phyloP scores from a whole-genome alignment of 164 flowering plant species.

The Macadamia tetraphylla region DNA sequence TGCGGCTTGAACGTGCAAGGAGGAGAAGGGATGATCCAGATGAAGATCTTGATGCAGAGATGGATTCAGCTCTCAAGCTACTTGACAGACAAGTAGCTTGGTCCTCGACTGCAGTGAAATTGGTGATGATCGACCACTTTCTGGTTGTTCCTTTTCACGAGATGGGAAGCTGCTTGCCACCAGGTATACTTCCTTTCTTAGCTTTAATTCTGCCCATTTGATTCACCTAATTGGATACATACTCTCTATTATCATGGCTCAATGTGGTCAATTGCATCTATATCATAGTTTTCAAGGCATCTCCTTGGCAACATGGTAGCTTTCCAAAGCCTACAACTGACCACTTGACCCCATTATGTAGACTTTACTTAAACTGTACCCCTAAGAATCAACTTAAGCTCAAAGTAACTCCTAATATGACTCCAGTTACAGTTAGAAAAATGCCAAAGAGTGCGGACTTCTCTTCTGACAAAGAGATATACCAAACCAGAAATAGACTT shows the following conservation, averaged over 20 bases:
- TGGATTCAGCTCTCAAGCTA: conserved; percentile 52
- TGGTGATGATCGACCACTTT: conserved; percentile 91
- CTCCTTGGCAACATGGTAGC: no score
- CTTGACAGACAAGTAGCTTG: conserved; percentile 45
- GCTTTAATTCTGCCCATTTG: not conserved
- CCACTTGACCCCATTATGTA: no score
- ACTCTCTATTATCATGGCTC: not conserved
- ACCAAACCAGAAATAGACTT: no score
- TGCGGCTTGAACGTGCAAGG: conserved; percentile 61
- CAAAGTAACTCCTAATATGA: no score
- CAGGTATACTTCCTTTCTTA: conserved; percentile 40
- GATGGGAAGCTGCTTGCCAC: conserved; percentile 85
- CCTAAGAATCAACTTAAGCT: no score
- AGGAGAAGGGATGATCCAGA: conserved; percentile 91
- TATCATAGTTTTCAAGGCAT: no score
- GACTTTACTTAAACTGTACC: no score
- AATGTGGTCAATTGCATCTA: no score
- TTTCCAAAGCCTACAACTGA: no score
- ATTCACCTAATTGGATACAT: not conserved
- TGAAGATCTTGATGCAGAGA: conserved; percentile 83
- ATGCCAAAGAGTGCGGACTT: no score
- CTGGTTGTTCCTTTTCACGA: conserved; percentile 79
- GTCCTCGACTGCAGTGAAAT: conserved; percentile 73
- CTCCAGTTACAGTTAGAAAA: no score
- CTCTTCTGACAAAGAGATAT: no score